phyloP scores from a whole-genome alignment of 192 early-diverging fungal species.

The Coemansia biformis region DNA sequence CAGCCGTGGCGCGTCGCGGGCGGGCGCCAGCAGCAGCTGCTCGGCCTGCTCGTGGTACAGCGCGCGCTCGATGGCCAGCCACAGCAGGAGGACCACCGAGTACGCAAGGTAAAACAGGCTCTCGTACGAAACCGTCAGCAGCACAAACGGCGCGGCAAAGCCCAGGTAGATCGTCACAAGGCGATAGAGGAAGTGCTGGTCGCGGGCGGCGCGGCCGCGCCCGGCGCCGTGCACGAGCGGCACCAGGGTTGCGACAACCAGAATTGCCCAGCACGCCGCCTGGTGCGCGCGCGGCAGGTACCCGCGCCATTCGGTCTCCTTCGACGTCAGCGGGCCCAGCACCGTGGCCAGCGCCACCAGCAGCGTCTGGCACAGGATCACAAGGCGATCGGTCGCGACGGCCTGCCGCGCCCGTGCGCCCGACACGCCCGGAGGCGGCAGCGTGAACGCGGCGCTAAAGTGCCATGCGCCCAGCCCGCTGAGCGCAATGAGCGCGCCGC shows the following conservation, averaged over 20 bases:
- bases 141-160: constrained; percentile 79
- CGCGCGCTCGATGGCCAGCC: constrained; percentile 71
- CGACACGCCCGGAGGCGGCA: constrained; percentile 27
- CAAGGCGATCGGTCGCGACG: constrained; percentile 24
- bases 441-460: constrained; percentile 29
- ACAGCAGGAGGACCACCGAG: constrained; percentile 62
- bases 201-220: constrained; percentile 34
- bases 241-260: constrained; percentile 33
- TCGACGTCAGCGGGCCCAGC: constrained; percentile 38
- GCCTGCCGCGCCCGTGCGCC: constrained; percentile 18
- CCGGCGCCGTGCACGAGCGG: constrained; percentile 44
- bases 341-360: constrained; percentile 39
- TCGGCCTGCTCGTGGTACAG: constrained; percentile 46
- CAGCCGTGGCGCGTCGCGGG: constrained; percentile 23
- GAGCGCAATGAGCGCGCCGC: constrained; percentile 29
- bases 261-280: constrained; percentile 40
- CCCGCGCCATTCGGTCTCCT: constrained; percentile 32
- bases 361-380: constrained; percentile 37
- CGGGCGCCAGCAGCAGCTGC: constrained; percentile 27
- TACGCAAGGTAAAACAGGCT: constrained; percentile 83
- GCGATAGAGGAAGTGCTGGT: constrained; percentile 74
- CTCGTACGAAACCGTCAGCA: constrained; percentile 90
- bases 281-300: constrained; percentile 34
- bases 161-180: constrained; percentile 77
- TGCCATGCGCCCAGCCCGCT: constrained; percentile 47